Evolutionary conservation across 2,329 filamentous ascomycete species (phyloP), one percentile per base, ranked within the genome.

Genomic region (Ascomycota sp.): DNA sequence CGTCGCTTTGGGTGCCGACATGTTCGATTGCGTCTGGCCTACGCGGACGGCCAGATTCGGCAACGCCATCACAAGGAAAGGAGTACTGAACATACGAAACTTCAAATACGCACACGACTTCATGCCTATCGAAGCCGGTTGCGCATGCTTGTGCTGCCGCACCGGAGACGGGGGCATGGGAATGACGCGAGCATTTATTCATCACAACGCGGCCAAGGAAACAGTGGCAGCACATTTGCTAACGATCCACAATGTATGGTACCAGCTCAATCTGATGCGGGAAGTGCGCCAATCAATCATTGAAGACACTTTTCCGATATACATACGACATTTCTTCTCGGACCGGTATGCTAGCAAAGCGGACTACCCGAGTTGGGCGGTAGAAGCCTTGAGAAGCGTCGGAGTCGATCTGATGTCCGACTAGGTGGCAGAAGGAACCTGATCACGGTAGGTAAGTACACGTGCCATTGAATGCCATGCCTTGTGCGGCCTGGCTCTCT

Each of bases 21-120:
- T 98, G 89, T 98, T 98, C 51, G 89, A 98, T 56, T 98, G 91
- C 49, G 89, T 98, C 6, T 98, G 89, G 89, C 91, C 89, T 1
- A 95, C 89, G 5, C 67, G 89, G 35, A 98, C 89, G 27, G 89
- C 89, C 49, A 73, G 89, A 27, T 98, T 98, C 49, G 89, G 91
- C 38, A 93, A 93, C 49, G 89, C 86, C 28, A 70, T 98, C 37
- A 93, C 86, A 2, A 68, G 71, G 36, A 46, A 62, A 30, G 91
- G 89, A 9, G 69, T 81, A n/a, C 58, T 93, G 31, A 93, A 92
- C 51, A 59, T 98, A 32, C 75, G 80, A 39, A 74, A 86, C 49
- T 68, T 74, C 24, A 62, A 63, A 31, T 93, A 73, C 48, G 72
- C 79, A 1, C 58, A 68, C 39, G 86, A 95, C 54, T 92, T 92